Percentiles rank a stretch among this genome's conserved stretches.
Evolutionary conservation across 331 rosid genomes (phyloP).

Genomic region (Pyracantha coccinea): DNA sequence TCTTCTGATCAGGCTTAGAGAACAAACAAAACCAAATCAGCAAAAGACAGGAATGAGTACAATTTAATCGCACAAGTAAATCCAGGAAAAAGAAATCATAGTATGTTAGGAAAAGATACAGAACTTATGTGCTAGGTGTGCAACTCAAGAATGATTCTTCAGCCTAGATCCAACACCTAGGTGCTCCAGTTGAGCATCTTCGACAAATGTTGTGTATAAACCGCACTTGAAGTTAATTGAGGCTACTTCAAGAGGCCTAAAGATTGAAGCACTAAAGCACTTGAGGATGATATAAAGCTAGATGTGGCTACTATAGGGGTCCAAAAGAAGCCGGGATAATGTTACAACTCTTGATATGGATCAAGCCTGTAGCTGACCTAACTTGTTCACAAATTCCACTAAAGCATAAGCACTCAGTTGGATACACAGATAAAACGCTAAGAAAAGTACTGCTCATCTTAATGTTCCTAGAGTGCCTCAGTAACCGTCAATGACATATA

Average conservation of each 20-base stretch:
- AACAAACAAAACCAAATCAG: neutral
- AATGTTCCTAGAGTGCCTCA: neutral
- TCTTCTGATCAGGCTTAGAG: slow-evolving; percentile 35
- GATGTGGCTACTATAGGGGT: neutral
- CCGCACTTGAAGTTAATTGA: neutral
- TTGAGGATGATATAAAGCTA: neutral
- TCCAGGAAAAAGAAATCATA: neutral
- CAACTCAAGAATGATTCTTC: neutral
- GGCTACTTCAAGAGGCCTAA: neutral
- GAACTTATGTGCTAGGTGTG: neutral
- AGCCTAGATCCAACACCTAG: neutral
- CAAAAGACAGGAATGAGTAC: neutral
- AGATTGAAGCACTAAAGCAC: neutral
- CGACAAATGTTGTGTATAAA: neutral
- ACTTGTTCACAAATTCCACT: neutral
- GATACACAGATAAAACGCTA: neutral
- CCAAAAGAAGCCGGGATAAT: neutral
- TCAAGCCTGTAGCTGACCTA: neutral
- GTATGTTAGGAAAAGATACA: neutral
- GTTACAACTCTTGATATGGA: neutral
- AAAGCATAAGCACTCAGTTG: neutral
- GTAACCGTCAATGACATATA: neutral
- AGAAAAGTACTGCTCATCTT: neutral
- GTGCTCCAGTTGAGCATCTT: neutral
- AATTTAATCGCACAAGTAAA: neutral